phyloP scores from a whole-genome alignment of 495 filamentous ascomycete genomes.

The Penicillium riverlandense region DNA sequence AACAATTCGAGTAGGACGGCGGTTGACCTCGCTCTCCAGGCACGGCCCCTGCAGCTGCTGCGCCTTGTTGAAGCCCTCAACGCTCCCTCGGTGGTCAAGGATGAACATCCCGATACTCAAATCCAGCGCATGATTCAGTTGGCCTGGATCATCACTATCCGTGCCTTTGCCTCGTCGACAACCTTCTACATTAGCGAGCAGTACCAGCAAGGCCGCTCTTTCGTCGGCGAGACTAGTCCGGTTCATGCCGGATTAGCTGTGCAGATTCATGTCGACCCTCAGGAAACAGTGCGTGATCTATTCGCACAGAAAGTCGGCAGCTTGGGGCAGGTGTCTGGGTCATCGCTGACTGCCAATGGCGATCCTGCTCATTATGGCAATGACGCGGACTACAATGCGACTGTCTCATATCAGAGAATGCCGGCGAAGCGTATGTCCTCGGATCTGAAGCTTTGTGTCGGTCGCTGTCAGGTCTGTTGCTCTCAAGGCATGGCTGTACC shows the following conservation, averaged over 20 bases:
- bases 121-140: constrained; percentile 11
- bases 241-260: not conserved
- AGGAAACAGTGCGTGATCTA: constrained; percentile 2
- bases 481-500: not conserved
- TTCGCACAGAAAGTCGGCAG: not conserved
- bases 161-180: constrained; percentile 6
- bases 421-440: not conserved
- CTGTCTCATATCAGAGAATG: constrained; percentile 5
- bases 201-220: constrained; percentile 6
- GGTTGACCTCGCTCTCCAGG: not conserved
- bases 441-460: not conserved
- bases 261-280: constrained; percentile 10
- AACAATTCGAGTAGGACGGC: not conserved
- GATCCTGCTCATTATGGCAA: not conserved
- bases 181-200: constrained; percentile 10
- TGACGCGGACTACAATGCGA: not conserved
- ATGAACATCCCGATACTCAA: constrained; percentile 9
- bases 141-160: constrained; percentile 6
- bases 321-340: not conserved
- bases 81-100: not conserved
- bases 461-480: constrained; percentile 4
- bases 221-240: constrained; percentile 2
- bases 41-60: constrained; percentile 2
- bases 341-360: not conserved
- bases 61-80: constrained; percentile 5